These are phyloP conservation scores for Diaporthe citriasiana DNA, from an alignment of 2,329 filamentous ascomycete genomes.

Conservation along the genomic window DNA sequence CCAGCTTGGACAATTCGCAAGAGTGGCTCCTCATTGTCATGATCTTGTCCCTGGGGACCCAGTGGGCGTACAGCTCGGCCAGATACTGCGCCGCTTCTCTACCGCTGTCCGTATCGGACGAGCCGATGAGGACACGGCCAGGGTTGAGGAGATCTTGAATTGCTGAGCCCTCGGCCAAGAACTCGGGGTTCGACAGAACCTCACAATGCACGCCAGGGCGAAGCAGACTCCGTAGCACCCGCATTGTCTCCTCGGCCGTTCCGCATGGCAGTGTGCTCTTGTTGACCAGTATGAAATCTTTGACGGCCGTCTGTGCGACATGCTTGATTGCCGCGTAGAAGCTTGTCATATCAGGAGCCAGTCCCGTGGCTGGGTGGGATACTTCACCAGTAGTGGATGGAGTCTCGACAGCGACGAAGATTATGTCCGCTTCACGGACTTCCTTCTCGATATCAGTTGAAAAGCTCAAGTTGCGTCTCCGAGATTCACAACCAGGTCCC, in stretches of 20 bases:
- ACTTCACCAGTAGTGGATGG: not conserved
- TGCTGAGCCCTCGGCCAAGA: not conserved
- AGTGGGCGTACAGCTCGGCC: not conserved
- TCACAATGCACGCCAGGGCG: not conserved
- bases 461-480: not conserved
- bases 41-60: not conserved
- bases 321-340: not conserved
- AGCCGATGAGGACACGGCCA: not conserved
- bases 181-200: not conserved
- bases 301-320: not conserved
- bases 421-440: not conserved
- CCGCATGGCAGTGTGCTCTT: not conserved
- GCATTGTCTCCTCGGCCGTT: not conserved
- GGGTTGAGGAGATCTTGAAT: not conserved
- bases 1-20: not conserved
- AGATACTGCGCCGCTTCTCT: conserved; percentile 4
- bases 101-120: not conserved
- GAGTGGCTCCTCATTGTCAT: not conserved
- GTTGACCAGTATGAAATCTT: not conserved
- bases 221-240: not conserved
- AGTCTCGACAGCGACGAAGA: conserved; percentile 2
- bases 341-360: conserved; percentile 1
- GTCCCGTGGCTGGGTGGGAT: not conserved
- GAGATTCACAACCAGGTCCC: not conserved
- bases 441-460: conserved; percentile 1